Percentiles rank a stretch among this genome's conserved stretches.
Conservation (phyloP, 2,329 filamentous ascomycete genomes). For the Mycosphaerella sp. region DNA sequence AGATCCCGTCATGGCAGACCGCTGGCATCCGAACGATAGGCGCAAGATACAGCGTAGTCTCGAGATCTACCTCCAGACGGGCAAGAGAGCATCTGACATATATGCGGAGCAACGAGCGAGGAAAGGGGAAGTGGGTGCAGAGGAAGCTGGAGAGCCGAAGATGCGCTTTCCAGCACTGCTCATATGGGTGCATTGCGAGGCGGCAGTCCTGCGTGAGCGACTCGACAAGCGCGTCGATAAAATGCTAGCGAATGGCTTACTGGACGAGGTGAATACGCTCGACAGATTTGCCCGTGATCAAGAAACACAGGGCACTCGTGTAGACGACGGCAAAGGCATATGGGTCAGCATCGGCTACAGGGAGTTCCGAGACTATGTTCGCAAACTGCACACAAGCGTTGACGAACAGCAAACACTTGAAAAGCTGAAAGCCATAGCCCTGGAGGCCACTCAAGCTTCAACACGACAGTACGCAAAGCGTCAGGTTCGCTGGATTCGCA, state of each 20-base stretch:
- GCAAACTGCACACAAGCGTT: conserved; percentile 22
- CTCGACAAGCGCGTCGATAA: conserved; percentile 73
- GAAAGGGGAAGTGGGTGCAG: conserved; percentile 15
- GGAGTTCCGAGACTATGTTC: conserved; percentile 70
- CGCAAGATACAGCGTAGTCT: conserved; percentile 86
- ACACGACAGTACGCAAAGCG: conserved; percentile 83
- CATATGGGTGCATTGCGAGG: conserved; percentile 80
- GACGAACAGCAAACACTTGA: conserved; percentile 41
- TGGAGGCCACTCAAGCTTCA: conserved; percentile 72
- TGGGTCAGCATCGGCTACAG: conserved; percentile 98
- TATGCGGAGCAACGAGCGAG: conserved; percentile 64
- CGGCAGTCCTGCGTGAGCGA: conserved; percentile 59
- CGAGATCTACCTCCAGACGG: conserved; percentile 81
- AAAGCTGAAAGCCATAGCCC: conserved; percentile 50
- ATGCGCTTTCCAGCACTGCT: conserved; percentile 58
- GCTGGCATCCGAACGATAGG: conserved; percentile 90
- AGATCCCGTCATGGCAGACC: conserved; percentile 80
- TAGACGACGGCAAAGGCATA: conserved; percentile 76
- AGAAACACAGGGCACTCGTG: conserved; percentile 39
- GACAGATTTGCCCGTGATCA: conserved; percentile 43
- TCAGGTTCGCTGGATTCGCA: conserved; percentile 79
- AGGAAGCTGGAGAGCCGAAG: neutral
- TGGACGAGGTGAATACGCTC: conserved; percentile 56
- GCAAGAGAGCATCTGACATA: conserved; percentile 73
- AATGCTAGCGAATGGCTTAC: conserved; percentile 65